phyloP scores from a whole-genome alignment of 768 basidiomycete genomes.

The Phaeotremella skinneri region DNA sequence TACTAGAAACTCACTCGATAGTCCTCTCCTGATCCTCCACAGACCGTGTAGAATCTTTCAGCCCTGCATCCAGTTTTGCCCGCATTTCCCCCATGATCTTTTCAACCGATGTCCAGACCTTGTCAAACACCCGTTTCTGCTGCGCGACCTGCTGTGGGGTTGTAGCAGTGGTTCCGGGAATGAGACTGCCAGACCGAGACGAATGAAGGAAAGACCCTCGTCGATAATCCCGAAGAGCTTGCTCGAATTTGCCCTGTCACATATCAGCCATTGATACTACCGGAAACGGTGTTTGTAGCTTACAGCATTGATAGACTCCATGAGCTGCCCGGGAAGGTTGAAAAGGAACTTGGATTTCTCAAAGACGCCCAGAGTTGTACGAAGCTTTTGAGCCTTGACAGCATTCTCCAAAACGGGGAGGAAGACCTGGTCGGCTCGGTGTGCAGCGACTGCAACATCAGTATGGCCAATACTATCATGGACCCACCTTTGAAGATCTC shows the following conservation, averaged over 20 bases:
- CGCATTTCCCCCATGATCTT: slow-evolving; percentile 92
- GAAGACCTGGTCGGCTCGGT: slow-evolving; percentile 92
- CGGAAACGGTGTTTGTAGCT: slow-evolving; percentile 40
- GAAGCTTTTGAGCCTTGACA: slow-evolving; percentile 86
- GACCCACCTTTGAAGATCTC: slow-evolving; percentile 78
- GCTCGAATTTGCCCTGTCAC: slow-evolving; percentile 84
- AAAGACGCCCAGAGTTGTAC: slow-evolving; percentile 89
- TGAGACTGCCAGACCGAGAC: slow-evolving; percentile 78
- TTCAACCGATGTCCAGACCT: slow-evolving; percentile 93
- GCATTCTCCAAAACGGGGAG: slow-evolving; percentile 93
- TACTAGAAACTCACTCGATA: slow-evolving; percentile 70
- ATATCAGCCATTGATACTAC: neutral
- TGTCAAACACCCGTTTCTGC: slow-evolving; percentile 88
- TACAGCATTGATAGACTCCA: slow-evolving; percentile 85
- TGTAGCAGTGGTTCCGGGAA: slow-evolving; percentile 58
- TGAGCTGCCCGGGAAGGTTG: slow-evolving; percentile 87
- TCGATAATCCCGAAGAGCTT: slow-evolving; percentile 91
- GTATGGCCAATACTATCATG: neutral
- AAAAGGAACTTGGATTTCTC: slow-evolving; percentile 98
- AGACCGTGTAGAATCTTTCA: slow-evolving; percentile 73
- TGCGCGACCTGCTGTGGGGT: slow-evolving; percentile 67
- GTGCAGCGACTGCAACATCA: slow-evolving; percentile 66
- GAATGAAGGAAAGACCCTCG: slow-evolving; percentile 90
- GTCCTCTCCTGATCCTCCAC: slow-evolving; percentile 96
- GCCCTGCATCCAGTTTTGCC: slow-evolving; percentile 67